Evolutionary conservation across 345 rosid species (phyloP).

Genomic region (Populus davidiana): DNA sequence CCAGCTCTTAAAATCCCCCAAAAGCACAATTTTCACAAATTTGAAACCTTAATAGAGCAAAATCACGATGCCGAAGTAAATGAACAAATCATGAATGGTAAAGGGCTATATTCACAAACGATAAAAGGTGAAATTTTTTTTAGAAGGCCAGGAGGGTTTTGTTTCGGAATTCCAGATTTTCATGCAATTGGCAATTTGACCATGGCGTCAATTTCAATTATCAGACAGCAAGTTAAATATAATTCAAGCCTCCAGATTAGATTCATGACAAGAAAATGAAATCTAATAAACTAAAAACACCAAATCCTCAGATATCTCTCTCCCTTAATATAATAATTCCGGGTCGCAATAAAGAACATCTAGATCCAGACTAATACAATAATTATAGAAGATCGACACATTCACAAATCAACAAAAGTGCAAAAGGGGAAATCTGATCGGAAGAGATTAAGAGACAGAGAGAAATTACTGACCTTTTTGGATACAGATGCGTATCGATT

Average conservation of each 20-base stretch:
- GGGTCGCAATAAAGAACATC: not conserved
- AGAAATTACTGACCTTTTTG: conserved; percentile 20
- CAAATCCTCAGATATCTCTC: conserved; percentile 13
- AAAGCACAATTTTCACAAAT: not conserved
- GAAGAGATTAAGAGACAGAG: not conserved
- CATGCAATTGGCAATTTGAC: not conserved
- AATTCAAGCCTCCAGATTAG: conserved; percentile 6
- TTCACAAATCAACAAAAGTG: not conserved
- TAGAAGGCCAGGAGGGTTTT: not conserved
- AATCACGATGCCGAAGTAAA: not conserved
- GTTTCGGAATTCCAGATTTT: not conserved
- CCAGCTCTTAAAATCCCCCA: not conserved
- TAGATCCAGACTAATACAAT: not conserved
- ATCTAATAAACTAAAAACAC: not conserved
- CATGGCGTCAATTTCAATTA: not conserved
- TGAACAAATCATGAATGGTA: not conserved
- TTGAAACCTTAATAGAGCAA: not conserved
- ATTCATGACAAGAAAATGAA: not conserved
- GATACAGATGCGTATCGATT: conserved; percentile 9
- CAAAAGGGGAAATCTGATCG: not conserved
- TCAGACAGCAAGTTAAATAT: not conserved
- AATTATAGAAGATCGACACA: conserved; percentile 1
- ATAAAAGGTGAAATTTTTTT: not conserved
- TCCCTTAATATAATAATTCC: not conserved
- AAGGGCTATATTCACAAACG: not conserved